Base-by-base conservation (phyloP, 2,329 filamentous ascomycete genomes). In the Neonectria faginata region DNA sequence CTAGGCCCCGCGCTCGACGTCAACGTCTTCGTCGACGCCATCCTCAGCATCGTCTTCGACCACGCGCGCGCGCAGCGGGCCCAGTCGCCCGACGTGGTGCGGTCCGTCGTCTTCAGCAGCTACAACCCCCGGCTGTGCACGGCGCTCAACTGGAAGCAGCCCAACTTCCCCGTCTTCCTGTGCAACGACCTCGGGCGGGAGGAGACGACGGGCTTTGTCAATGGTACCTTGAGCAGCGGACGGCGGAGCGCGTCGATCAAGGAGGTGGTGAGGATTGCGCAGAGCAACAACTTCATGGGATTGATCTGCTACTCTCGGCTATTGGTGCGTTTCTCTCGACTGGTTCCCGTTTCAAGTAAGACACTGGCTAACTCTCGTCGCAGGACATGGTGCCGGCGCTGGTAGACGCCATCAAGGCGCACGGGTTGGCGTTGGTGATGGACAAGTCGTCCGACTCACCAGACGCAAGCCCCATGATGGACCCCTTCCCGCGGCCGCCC, bases 241-340 rank as follows among this genome's bases (percentile, higher is more conserved):
- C 86, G 91, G 60, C 88, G 89, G 52, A 92, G 91, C 14, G 91
- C 91, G 69, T 97, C 93, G 6, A 93, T 98, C 70, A 99, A 98
- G 81, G 95, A 99, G 78, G 93, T 93, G 5, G 96, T 97, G 14
- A 88, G 94, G 68, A 93, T 97, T 75, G 94, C 95, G 22, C 92
- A 97, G 79, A 92, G 91, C 76, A 99, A 99, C 78, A 99, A 99
- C 77, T 93, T 99, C 70, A 99, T 99, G 96, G 96, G 96, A 3
- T 79, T 99, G 74, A 92, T 98, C 65, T 97, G 94, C 80, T 94
- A 91, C 71, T 95, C 93, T 33, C 88, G 91, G 70, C 84, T 99
- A 68, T 80, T 99, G 83, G 93, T 97, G 85, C 75, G 91, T 85
- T 55, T 1, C 16, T 1, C 3, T 36, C 31, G 12, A 7, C 11